Percentiles rank a stretch among this genome's conserved stretches.
These are phyloP conservation scores for Penicillium angulare DNA, from an alignment of 495 filamentous ascomycete genomes.

Conservation along the genomic window DNA sequence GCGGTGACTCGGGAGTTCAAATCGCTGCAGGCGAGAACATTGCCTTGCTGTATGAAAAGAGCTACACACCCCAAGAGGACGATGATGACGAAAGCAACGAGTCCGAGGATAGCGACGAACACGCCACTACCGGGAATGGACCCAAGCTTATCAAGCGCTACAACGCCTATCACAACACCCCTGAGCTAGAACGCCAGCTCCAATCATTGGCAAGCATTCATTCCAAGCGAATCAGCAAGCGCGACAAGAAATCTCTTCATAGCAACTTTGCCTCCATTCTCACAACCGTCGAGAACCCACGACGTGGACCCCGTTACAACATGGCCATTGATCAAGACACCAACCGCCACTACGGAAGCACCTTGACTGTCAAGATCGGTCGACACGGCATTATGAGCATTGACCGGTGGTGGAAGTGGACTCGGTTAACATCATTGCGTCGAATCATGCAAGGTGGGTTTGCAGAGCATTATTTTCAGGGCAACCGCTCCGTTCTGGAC, in stretches of 20 bases:
- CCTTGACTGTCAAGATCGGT: constrained; percentile 73
- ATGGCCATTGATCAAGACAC: constrained; percentile 72
- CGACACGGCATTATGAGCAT: constrained; percentile 72
- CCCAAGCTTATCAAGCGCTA: constrained; percentile 64
- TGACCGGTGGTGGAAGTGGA: constrained; percentile 88
- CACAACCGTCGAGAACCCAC: constrained; percentile 77
- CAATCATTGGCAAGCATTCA: constrained; percentile 57
- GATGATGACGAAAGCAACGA: constrained; percentile 46
- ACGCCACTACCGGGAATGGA: constrained; percentile 50
- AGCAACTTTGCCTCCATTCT: constrained; percentile 78
- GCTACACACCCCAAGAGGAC: constrained; percentile 59
- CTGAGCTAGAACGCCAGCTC: constrained; percentile 52
- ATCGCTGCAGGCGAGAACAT: constrained; percentile 88
- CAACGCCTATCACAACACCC: constrained; percentile 54
- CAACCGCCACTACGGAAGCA: constrained; percentile 71
- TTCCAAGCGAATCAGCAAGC: constrained; percentile 71
- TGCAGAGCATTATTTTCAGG: constrained; percentile 75
- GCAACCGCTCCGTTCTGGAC: constrained; percentile 77
- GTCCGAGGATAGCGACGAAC: constrained; percentile 48
- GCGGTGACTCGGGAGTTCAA: constrained; percentile 71
- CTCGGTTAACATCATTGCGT: constrained; percentile 71
- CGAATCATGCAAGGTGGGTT: constrained; percentile 80
- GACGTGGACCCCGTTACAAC: constrained; percentile 67
- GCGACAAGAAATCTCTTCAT: constrained; percentile 74
- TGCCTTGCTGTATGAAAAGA: constrained; percentile 84